Base-by-base conservation (phyloP, 83 land plant species). In the Isoetes engelmannii region DNA sequence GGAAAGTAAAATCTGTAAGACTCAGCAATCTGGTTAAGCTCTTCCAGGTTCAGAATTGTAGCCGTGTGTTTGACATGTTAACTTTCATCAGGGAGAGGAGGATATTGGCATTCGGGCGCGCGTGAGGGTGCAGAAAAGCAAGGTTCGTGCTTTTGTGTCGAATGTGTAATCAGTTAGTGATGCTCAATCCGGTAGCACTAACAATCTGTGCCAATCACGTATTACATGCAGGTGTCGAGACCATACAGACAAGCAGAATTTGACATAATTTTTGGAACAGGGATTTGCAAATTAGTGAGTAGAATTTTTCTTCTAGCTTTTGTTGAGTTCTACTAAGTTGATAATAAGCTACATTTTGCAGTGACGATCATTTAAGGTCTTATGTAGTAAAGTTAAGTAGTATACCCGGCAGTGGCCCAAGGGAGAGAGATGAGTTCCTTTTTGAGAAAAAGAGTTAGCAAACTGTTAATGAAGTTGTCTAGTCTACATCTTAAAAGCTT, bases 181-280 rank as follows among this genome's bases (percentile, higher is more conserved):
- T 28, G 37, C 37, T 28, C 37, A 28, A 28, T 0, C 37, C 2
- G 37, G 37, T 28, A 28, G 37, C 2, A 28, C 37, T 28, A 28
- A n/a, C n/a, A n/a, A n/a, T n/a, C n/a, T n/a, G n/a, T n/a, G n/a
- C n/a, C n/a, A n/a, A n/a, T n/a, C n/a, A n/a, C n/a, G n/a, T n/a
- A n/a, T n/a, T 28, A 28, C 37, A 28, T 58, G 65, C 74, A 92
- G 97, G 97, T 92, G 10, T 92, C 97, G 19, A 84, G 97, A 74
- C 97, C 97, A n/a, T 92, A 92, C 71, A 92, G 85, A 74, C 94
- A 89, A 81, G 97, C 94, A 9, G 97, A 92, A 50, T 87, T 89
- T 76, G 97, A 92, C 64, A 92, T 92, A 15, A 86, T 89, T 12
- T 92, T 92, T 84, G 97, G 97, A 53, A 88, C 86, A 71, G 97